Conservation (phyloP, 176 grass and related monocot genomes). For the Zoysia pacifica region DNA sequence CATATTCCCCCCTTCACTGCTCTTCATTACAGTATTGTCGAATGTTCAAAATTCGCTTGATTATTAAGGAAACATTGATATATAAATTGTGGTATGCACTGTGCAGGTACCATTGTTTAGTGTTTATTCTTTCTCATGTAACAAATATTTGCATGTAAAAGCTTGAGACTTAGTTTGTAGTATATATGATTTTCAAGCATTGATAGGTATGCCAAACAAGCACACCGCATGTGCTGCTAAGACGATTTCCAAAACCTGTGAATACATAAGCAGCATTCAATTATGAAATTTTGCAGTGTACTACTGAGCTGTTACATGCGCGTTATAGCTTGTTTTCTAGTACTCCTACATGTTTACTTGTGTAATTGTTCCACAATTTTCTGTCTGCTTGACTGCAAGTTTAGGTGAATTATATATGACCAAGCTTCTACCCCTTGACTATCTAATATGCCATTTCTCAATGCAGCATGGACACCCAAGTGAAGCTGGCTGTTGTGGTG, state of each 20-base stretch:
- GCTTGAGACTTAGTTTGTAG: neutral
- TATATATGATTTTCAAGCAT: neutral
- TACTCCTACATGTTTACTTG: neutral
- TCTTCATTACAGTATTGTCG: neutral
- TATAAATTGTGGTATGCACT: neutral
- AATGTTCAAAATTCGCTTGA: too few species aligned
- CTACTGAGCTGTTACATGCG: too few species aligned
- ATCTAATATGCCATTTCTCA: neutral
- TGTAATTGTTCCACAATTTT: neutral
- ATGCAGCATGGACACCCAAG: constrained; percentile 81
- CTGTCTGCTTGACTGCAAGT: neutral
- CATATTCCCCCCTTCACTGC: neutral
- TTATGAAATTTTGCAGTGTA: neutral
- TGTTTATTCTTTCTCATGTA: neutral
- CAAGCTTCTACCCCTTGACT: neutral
- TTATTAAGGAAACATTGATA: neutral
- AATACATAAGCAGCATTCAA: neutral
- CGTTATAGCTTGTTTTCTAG: neutral
- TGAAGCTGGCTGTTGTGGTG: constrained; percentile 84
- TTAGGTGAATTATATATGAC: neutral
- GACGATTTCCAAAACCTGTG: neutral
- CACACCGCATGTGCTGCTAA: neutral
- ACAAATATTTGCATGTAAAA: neutral
- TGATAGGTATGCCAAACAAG: neutral
- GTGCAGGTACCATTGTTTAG: neutral